Conservation (phyloP, 2,329 filamentous ascomycete genomes). For the Aspergillus fumigatus region DNA sequence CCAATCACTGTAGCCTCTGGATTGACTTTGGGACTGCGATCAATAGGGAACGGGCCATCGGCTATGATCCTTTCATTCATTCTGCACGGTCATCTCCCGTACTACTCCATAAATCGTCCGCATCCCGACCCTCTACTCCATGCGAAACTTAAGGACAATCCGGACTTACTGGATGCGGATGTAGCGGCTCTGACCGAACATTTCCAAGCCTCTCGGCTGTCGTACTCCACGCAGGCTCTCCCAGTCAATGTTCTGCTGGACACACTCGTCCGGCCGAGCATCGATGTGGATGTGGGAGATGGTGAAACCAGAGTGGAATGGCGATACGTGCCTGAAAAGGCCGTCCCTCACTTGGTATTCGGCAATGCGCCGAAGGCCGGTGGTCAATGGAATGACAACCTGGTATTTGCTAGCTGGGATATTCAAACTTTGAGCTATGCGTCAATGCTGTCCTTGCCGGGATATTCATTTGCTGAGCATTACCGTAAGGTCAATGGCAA, state of each 20-base stretch:
- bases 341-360: conserved; percentile 51
- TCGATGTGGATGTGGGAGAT: conserved; percentile 52
- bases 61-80: conserved; percentile 60
- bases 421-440: conserved; percentile 60
- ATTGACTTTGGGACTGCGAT: conserved; percentile 5
- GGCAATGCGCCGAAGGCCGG: conserved; percentile 49
- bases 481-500: conserved; percentile 40
- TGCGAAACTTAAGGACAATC: conserved; percentile 47
- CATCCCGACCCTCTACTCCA: conserved; percentile 57
- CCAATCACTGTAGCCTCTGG: conserved; percentile 7
- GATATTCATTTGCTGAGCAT: conserved; percentile 54
- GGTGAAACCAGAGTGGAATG: conserved; percentile 51
- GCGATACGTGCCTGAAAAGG: conserved; percentile 47
- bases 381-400: conserved; percentile 57
- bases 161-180: conserved; percentile 47
- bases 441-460: conserved; percentile 57
- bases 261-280: conserved; percentile 54
- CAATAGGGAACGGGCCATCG: conserved; percentile 56
- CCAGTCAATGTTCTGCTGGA: conserved; percentile 58
- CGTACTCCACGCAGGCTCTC: conserved; percentile 58
- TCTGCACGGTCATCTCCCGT: conserved; percentile 57
- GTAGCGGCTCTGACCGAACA: conserved; percentile 51
- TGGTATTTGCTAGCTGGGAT: conserved; percentile 49
- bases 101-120: conserved; percentile 46
- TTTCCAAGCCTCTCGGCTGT: conserved; percentile 53